Base-by-base conservation (phyloP, 352 stramenopile species). In the Phytopythium montanum region DNA sequence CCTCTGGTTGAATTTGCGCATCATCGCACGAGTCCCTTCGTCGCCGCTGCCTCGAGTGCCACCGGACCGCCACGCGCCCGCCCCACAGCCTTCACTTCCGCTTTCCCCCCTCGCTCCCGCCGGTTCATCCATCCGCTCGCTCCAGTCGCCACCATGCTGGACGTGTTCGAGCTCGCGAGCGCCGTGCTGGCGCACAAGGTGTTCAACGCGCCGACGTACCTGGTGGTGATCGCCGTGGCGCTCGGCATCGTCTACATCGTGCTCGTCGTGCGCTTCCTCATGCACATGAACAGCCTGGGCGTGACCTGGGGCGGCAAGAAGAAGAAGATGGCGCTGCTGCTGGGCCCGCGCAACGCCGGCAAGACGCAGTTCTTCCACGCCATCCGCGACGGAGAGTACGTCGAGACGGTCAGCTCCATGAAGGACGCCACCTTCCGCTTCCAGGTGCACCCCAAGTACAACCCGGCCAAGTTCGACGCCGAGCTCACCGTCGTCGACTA, bases 281-380 rank as follows among this genome's bases (percentile, higher is more conserved):
- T 82, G 57, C 82, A 92, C 72, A 90, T 92, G 75, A 72, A 75
- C 19, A 62, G 68, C 3, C 71, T 90, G 23, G 69, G 73, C 50
- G 79, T 89, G 62, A 81, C 68, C 59, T 85, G 79, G 61, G 77
- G 71, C 51, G 82, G 79, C 63, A 92, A 89, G 65, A 90, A 89
- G 68, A 75, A 76, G 21, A 84, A 88, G 64, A 87, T 80, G 53
- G 69, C 79, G 59, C 65, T 95, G 42, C 56, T 95, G 33, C 46
- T 93, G 18, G 87, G 87, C 7, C 69, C 87, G 29, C 70, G 70
- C 23, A 69, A 83, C 63, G 73, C 77, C 29, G 87, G 87, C 69
- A 95, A 95, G 76, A 94, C 87, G 52, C 70, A 78, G 61, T 80
- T 95, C 57, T 90, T 93, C 68, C 83, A 95, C 62, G 72, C 81